Conservation (phyloP, 306 rosid genomes). For the Nissolia schottii region DNA sequence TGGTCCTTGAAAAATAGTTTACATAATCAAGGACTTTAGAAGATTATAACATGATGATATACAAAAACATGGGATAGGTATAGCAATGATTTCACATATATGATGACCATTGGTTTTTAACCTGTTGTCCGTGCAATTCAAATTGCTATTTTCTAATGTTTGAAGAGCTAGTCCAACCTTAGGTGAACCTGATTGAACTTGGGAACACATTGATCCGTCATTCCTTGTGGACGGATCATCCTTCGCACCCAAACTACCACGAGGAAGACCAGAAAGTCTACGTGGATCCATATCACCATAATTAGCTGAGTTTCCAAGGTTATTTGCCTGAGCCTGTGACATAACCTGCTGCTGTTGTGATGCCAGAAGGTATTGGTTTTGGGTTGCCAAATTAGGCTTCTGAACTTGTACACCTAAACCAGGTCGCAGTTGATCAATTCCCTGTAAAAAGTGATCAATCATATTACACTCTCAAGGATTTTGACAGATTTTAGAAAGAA, state of each 20-base stretch:
- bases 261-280: constrained; percentile 67
- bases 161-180: constrained; percentile 47
- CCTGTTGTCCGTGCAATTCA: not conserved
- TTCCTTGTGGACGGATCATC: constrained; percentile 63
- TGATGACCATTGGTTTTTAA: not conserved
- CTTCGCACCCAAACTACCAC: constrained; percentile 65
- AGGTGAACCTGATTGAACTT: constrained; percentile 71
- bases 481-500: constrained; percentile 7
- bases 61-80: not conserved
- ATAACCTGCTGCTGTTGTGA: constrained; percentile 73
- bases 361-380: constrained; percentile 62
- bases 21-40: not conserved
- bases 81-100: not conserved
- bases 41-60: not conserved
- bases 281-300: constrained; percentile 80
- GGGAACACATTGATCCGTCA: constrained; percentile 78
- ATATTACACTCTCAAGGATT: constrained; percentile 15
- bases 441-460: constrained; percentile 45
- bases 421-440: constrained; percentile 80
- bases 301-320: constrained; percentile 48
- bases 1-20: constrained; percentile 3
- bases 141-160: constrained; percentile 2
- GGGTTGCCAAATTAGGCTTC: constrained; percentile 62
- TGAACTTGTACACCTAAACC: constrained; percentile 75
- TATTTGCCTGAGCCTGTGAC: constrained; percentile 75